Evolutionary conservation across 345 rosid species (phyloP).

Genomic region (Clarkia xantiana): DNA sequence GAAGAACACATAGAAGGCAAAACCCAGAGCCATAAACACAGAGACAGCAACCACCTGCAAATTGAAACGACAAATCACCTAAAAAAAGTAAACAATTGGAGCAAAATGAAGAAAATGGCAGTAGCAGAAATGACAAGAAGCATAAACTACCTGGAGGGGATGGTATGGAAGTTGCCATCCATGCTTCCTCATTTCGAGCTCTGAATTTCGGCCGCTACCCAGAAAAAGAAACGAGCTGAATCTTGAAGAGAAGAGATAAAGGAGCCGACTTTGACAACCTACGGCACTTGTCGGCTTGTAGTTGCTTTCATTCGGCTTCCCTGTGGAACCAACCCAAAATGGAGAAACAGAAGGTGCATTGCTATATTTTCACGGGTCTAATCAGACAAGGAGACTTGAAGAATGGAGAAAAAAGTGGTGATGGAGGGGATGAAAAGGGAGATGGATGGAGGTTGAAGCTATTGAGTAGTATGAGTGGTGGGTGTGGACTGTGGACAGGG

Average conservation of each 20-base stretch:
- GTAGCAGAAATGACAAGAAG: not conserved
- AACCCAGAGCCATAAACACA: slow-evolving; percentile 93
- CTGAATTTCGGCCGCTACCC: not conserved
- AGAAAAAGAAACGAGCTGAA: not conserved
- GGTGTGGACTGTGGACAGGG: no score
- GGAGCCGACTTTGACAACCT: slow-evolving; percentile 1
- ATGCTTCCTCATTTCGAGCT: slow-evolving; percentile 73
- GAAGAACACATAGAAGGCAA: slow-evolving; percentile 96
- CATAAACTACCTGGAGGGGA: slow-evolving; percentile 63
- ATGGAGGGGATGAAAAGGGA: not conserved
- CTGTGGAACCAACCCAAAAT: not conserved
- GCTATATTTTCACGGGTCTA: slow-evolving; percentile 2
- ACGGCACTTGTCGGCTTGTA: not conserved
- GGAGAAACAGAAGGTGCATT: not conserved
- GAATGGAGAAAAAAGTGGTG: not conserved
- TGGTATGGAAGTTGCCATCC: slow-evolving; percentile 99
- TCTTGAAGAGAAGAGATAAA: not conserved
- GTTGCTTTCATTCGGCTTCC: not conserved
- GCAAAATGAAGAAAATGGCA: not conserved
- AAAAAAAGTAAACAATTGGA: not conserved
- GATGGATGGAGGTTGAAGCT: not conserved
- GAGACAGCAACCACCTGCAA: slow-evolving; percentile 96
- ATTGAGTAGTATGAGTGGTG: no score
- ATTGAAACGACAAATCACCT: slow-evolving; percentile 9
- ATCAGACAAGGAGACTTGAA: not conserved